These are phyloP conservation scores for Vitis hybrid DNA, from an alignment of 177 flowering plant species.

Conservation along the genomic window DNA sequence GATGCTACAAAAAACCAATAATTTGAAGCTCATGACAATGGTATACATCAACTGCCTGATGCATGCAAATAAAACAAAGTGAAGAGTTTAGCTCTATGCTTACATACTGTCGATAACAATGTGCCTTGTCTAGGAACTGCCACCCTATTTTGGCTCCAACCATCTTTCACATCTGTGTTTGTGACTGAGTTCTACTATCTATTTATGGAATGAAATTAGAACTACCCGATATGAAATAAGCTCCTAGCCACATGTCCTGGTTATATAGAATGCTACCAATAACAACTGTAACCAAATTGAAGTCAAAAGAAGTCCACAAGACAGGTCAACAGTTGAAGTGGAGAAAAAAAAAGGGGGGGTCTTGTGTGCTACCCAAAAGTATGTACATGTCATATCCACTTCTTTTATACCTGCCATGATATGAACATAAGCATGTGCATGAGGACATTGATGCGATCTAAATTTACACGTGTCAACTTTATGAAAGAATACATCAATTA, in stretches of 20 bases:
- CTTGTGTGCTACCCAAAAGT: not conserved
- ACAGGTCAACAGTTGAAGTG: not conserved
- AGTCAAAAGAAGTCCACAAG: not conserved
- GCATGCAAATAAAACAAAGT: too few relatives aligned
- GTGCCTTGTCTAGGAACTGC: too few relatives aligned
- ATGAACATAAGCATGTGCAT: not conserved
- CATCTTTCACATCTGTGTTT: too few relatives aligned
- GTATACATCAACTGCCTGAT: too few relatives aligned
- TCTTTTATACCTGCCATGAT: constrained; percentile 3
- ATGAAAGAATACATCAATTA: not conserved
- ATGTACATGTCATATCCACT: not conserved
- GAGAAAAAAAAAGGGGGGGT: not conserved
- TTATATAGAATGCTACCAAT: not conserved
- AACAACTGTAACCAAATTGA: not conserved
- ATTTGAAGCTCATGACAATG: too few relatives aligned
- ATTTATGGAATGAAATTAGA: too few relatives aligned
- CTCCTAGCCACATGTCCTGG: not conserved
- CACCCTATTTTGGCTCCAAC: too few relatives aligned
- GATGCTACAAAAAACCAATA: too few relatives aligned
- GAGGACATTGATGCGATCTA: not conserved
- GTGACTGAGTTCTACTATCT: too few relatives aligned
- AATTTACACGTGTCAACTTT: not conserved
- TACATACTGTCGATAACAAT: too few relatives aligned
- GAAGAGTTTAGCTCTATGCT: too few relatives aligned
- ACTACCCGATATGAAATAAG: too few relatives aligned